Evolutionary conservation across 768 basidiomycete genomes (phyloP), one percentile per base, ranked within the genome.

Genomic region (Sporobolomyces phaffii): DNA sequence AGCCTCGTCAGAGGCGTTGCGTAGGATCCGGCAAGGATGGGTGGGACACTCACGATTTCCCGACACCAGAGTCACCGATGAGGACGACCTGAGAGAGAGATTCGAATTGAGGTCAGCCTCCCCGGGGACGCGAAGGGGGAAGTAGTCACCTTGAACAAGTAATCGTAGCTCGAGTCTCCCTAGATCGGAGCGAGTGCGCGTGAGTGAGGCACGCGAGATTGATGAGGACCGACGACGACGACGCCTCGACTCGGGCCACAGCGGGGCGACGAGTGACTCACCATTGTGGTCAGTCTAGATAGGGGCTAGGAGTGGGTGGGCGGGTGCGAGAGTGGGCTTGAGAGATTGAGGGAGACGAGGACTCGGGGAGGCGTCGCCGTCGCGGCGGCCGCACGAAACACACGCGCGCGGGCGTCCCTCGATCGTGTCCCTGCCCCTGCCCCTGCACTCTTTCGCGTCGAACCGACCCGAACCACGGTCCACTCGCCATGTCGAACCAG

Each of bases 61-160:
- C 94, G 77, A 99, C 94, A 69, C 94, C 94, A 70, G 92, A 96
- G 80, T 99, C 94, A 77, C 94, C 94, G 81, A 98, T 97, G 72
- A 99, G 85, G 74, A 99, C 94, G 75, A 97, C 90, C 94, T 98
- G 67, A 43, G 17, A 5, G 13, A 17, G 59, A 0, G 44, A 40
- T 34, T 29, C 31, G 41, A 26, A 47, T 56, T 28, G 26, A 26
- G 15, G 15, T 22, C n/a, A 26, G 36, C 43, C 7, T 38, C 9
- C 6, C 9, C 20, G 49, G 28, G 38, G 7, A 36, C 26, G 24
- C 9, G 22, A 5, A 40, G 45, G 14, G 10, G 20, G 26, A 14
- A 26, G 18, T 3, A 77, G 80, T 36, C 57, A 93, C 94, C 85
- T 99, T 97, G 87, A 98, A 97, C 73, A 99, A 87, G 82, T 88